These are phyloP conservation scores for Acmispon strigosus DNA, from an alignment of 306 rosid species.

Conservation along the genomic window DNA sequence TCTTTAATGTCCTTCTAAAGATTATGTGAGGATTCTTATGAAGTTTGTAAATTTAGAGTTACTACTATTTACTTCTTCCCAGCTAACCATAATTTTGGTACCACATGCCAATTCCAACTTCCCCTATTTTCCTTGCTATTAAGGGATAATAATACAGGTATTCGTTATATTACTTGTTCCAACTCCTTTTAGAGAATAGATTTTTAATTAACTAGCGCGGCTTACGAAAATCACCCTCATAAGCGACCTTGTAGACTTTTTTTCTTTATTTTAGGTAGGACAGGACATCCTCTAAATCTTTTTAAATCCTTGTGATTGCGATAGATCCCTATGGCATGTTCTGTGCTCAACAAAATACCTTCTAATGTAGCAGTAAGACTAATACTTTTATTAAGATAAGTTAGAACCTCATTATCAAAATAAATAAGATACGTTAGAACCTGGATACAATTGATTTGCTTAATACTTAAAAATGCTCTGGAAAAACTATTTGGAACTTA, in stretches of 20 bases:
- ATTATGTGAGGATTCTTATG: slow-evolving; percentile 1
- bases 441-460: background rate
- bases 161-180: background rate
- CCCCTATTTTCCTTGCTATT: slow-evolving; percentile 1
- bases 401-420: no score
- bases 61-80: slow-evolving; percentile 1
- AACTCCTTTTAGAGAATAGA: background rate
- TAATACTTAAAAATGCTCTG: background rate
- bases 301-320: background rate
- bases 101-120: background rate
- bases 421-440: background rate
- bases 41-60: slow-evolving; percentile 14
- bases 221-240: background rate
- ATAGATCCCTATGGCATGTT: background rate
- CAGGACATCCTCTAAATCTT: background rate
- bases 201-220: background rate
- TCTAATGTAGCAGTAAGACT: no score
- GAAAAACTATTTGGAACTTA: background rate
- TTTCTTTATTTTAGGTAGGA: background rate
- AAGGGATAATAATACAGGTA: background rate
- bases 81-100: background rate
- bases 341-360: background rate
- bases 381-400: background rate
- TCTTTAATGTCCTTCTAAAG: slow-evolving; percentile 14
- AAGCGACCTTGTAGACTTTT: background rate